Percentiles rank a stretch among this genome's conserved stretches.
phyloP scores from a whole-genome alignment of 2,329 filamentous ascomycete genomes.

The Fusarium humuli region DNA sequence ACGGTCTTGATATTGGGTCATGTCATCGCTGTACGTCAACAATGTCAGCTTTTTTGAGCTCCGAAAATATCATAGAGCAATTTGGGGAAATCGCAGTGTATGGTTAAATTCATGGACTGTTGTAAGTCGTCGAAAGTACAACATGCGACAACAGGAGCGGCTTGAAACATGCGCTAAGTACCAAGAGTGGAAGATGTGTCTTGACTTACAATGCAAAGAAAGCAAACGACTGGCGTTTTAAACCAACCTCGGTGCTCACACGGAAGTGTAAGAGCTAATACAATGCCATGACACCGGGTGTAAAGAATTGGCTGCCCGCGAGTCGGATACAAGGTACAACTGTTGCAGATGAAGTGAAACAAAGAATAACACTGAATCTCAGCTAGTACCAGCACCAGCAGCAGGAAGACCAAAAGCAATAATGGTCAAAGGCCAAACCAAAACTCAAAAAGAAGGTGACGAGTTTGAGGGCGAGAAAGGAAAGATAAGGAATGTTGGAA shows the following conservation, averaged over 20 bases:
- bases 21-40: constrained; percentile 16
- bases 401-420: constrained; percentile 28
- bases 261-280: constrained; percentile 26
- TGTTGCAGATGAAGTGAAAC: constrained; percentile 7
- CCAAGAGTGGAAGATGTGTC: neutral
- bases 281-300: constrained; percentile 39
- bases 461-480: constrained; percentile 24
- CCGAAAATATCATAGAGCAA: neutral
- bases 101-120: neutral
- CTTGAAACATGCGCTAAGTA: constrained; percentile 19
- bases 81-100: neutral
- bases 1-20: constrained; percentile 9
- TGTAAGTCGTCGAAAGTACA: neutral
- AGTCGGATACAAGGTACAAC: constrained; percentile 9
- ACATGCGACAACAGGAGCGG: constrained; percentile 16
- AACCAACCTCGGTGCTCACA: constrained; percentile 32
- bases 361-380: constrained; percentile 25
- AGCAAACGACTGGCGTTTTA: constrained; percentile 26
- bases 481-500: constrained; percentile 31
- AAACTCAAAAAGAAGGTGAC: constrained; percentile 23
- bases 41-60: constrained; percentile 3
- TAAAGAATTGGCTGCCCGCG: constrained; percentile 18
- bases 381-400: constrained; percentile 43
- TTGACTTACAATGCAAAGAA: constrained; percentile 37
- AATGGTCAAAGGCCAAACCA: constrained; percentile 35